Percentiles rank a stretch among this genome's conserved stretches.
Conservation (phyloP, 169 alveolate species). For the Besnoitia besnoiti region DNA sequence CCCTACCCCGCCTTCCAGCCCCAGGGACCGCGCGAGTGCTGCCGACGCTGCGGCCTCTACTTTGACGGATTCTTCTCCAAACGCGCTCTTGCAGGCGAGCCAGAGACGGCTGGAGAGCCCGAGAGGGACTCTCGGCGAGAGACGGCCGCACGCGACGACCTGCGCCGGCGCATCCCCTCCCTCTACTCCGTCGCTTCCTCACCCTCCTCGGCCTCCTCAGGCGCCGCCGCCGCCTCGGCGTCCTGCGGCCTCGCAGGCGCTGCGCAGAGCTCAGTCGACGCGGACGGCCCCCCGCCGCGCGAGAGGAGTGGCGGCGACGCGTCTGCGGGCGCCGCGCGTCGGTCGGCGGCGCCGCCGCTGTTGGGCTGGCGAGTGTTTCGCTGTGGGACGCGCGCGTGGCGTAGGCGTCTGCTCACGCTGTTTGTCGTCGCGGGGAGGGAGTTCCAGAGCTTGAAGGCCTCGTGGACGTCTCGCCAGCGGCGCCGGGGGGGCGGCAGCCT, state of each 20-base stretch:
- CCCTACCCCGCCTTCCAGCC: background rate
- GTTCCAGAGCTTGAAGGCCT: background rate
- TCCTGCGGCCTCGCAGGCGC: too few species aligned
- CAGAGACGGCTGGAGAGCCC: too few species aligned
- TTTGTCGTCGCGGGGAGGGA: background rate
- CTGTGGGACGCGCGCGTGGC: background rate
- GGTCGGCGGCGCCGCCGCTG: background rate
- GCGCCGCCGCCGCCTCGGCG: too few species aligned
- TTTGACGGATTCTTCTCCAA: background rate
- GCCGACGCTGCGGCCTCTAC: background rate
- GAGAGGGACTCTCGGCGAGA: too few species aligned
- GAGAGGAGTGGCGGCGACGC: background rate
- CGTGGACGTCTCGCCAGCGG: background rate
- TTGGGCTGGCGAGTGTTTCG: constrained; percentile 6
- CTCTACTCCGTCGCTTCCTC: too few species aligned
- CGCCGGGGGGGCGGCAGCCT: background rate
- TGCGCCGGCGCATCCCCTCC: too few species aligned
- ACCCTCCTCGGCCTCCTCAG: too few species aligned
- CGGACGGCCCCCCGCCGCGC: background rate
- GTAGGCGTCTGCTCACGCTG: background rate
- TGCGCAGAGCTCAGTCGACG: too few species aligned
- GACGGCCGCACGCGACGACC: too few species aligned
- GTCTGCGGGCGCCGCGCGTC: background rate
- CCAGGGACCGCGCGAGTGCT: background rate
- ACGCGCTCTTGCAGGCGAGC: too few species aligned